Percentiles rank a stretch among this genome's conserved stretches.
Conservation (phyloP, 345 rosid species). For the Lagerstroemia speciosa region DNA sequence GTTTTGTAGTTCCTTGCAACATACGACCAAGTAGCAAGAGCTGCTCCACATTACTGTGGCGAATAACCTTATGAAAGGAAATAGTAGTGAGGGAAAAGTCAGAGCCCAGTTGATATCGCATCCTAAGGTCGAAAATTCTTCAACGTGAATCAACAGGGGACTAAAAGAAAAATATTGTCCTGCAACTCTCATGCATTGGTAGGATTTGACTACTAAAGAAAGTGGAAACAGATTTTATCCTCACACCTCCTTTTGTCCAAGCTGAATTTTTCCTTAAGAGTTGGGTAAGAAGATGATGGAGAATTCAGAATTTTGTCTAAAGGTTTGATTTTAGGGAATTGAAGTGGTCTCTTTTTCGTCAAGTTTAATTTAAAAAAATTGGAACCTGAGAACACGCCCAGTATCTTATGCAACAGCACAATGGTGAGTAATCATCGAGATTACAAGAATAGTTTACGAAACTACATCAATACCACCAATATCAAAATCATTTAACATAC, state of each 20-base stretch:
- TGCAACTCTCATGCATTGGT: no score
- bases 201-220: background rate
- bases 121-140: background rate
- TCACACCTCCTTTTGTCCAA: no score
- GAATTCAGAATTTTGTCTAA: background rate
- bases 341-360: background rate
- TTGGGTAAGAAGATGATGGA: background rate
- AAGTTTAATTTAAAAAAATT: background rate
- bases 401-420: background rate
- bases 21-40: constrained; percentile 88
- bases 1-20: constrained; percentile 78
- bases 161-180: no score
- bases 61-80: constrained; percentile 53
- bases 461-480: background rate
- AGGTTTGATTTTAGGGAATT: background rate
- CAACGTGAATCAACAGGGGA: background rate
- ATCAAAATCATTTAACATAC: background rate
- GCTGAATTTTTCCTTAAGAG: background rate
- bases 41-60: constrained; percentile 88
- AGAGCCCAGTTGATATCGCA: background rate
- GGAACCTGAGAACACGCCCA: background rate
- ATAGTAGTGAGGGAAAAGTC: constrained; percentile 9
- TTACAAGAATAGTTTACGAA: background rate
- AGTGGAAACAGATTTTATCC: no score
- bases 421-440: background rate